These are phyloP conservation scores for Inosperma sp. DNA, from an alignment of 768 basidiomycete genomes.

Conservation along the genomic window DNA sequence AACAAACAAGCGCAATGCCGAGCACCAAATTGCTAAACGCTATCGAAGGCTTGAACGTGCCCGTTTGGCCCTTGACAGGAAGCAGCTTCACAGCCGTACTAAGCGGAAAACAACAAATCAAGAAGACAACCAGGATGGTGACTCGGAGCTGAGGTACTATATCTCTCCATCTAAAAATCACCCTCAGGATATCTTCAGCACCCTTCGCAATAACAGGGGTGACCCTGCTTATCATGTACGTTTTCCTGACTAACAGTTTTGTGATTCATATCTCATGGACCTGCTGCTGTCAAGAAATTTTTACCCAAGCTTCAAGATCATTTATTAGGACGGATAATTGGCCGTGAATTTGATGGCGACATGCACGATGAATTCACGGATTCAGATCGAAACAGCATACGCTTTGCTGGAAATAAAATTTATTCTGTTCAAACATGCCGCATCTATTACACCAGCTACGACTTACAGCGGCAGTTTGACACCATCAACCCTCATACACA, in stretches of 20 bases:
- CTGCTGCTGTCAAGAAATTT: conserved; percentile 19
- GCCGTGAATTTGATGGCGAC: too few species aligned
- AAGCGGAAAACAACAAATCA: neutral
- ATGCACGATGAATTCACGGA: conserved; percentile 14
- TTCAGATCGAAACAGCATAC: conserved; percentile 17
- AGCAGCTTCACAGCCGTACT: neutral
- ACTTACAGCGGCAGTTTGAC: conserved; percentile 40
- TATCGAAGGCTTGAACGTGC: neutral
- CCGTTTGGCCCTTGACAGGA: neutral
- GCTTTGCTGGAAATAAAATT: conserved; percentile 12
- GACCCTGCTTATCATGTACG: conserved; percentile 1
- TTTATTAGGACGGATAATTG: too few species aligned
- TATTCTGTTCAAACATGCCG: conserved; percentile 13
- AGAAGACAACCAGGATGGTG: neutral
- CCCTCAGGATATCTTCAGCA: too few species aligned
- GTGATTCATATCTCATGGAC: too few species aligned
- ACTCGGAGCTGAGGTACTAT: neutral
- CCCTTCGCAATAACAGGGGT: neutral
- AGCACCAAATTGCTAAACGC: too few species aligned
- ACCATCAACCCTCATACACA: conserved; percentile 34
- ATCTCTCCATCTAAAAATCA: neutral
- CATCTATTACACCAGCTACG: too few species aligned
- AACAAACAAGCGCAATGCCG: conserved; percentile 10
- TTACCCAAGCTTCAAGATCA: too few species aligned
- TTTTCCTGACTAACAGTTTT: too few species aligned